phyloP scores from a whole-genome alignment of 73 alveolate species.

The Tetrahymena borealis region DNA sequence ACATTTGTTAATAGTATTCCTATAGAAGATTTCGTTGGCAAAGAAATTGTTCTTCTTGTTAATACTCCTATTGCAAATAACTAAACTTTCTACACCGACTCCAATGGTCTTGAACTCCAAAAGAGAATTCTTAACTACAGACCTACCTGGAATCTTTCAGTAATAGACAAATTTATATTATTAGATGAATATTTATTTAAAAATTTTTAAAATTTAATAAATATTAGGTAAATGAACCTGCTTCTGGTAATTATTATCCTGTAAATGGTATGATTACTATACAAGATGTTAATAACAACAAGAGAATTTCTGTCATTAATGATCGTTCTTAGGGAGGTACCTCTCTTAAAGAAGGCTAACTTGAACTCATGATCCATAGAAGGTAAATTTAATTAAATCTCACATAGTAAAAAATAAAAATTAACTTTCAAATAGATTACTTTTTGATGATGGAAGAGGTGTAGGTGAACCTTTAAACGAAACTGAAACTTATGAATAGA shows the following conservation, averaged over 20 bases:
- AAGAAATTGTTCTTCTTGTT: conserved; percentile 47
- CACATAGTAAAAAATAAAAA: too few relatives aligned
- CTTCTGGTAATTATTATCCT: conserved; percentile 90
- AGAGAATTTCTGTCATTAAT: conserved; percentile 49
- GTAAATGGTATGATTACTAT: conserved; percentile 67
- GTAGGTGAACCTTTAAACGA: conserved; percentile 76
- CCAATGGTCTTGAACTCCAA: conserved; percentile 69
- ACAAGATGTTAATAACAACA: conserved; percentile 42
- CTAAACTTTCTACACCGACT: conserved; percentile 66
- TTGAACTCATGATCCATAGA: conserved; percentile 38
- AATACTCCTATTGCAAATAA: conserved; percentile 33
- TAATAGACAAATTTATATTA: neutral
- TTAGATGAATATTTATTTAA: neutral
- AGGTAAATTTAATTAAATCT: too few relatives aligned
- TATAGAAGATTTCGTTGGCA: conserved; percentile 25
- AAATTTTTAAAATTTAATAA: too few relatives aligned
- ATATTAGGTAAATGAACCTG: conserved; percentile 42
- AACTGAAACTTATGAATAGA: conserved; percentile 36
- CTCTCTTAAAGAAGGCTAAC: neutral
- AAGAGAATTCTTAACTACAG: conserved; percentile 67
- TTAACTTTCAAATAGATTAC: neutral
- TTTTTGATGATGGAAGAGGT: conserved; percentile 78
- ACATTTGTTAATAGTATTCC: conserved; percentile 38
- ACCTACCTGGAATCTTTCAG: conserved; percentile 57
- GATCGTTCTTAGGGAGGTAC: conserved; percentile 79